phyloP scores from a whole-genome alignment of 179 eudicot species.

The Beta lomatogona region DNA sequence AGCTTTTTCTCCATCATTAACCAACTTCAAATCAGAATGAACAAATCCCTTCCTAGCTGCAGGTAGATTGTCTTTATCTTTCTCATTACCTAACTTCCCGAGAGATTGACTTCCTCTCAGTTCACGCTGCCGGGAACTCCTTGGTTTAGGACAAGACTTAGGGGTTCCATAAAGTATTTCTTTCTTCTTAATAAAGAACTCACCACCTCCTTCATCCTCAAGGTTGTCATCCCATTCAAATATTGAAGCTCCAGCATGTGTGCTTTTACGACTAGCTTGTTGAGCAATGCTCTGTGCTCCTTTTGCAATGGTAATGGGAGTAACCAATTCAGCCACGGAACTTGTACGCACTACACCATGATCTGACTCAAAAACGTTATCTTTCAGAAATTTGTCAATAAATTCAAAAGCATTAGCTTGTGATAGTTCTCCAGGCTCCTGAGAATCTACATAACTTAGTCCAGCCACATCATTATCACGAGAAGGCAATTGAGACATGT shows the following conservation, averaged over 20 bases:
- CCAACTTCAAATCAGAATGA: conserved; percentile 40
- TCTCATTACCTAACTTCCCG: conserved; percentile 29
- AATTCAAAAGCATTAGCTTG: conserved; percentile 85
- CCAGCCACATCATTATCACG: conserved; percentile 53
- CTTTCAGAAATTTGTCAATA: conserved; percentile 70
- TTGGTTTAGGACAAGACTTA: conserved; percentile 41
- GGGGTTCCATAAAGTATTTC: conserved; percentile 49
- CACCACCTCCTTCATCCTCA: conserved; percentile 97
- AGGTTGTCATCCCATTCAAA: conserved; percentile 80
- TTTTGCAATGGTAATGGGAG: conserved; percentile 43
- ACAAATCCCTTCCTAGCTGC: conserved; percentile 28
- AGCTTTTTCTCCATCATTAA: conserved; percentile 22
- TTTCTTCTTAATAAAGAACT: conserved; percentile 68
- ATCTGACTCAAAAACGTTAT: conserved; percentile 47
- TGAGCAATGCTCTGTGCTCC: conserved; percentile 66
- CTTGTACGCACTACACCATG: conserved; percentile 28
- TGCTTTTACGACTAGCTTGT: conserved; percentile 37
- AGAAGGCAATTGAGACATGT: conserved; percentile 31
- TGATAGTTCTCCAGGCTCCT: conserved; percentile 90
- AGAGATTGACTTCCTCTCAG: conserved; percentile 23
- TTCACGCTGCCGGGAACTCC: conserved; percentile 27
- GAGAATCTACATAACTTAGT: conserved; percentile 79
- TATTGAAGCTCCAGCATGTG: conserved; percentile 37
- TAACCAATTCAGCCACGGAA: conserved; percentile 35
- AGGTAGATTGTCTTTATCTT: conserved; percentile 22